Evolutionary conservation across 768 basidiomycete genomes (phyloP).

Genomic region (Melanogaster broomeanus): DNA sequence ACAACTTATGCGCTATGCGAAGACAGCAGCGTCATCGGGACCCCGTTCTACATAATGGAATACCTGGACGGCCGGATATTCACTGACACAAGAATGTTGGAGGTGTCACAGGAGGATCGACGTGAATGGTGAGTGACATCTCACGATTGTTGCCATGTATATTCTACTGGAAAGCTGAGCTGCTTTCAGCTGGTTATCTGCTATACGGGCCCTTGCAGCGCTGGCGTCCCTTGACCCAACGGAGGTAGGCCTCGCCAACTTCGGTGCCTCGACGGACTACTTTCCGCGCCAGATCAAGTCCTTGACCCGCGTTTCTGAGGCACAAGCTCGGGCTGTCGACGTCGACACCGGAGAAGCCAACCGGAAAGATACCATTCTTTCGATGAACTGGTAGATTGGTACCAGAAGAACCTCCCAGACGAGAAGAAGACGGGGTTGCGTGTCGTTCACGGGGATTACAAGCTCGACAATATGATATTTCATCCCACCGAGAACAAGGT

Average conservation of each 20-base stretch:
- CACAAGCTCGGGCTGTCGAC: conserved; percentile 71
- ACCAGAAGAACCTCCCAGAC: conserved; percentile 70
- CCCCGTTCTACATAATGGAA: conserved; percentile 96
- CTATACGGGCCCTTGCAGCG: conserved; percentile 67
- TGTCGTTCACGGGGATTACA: conserved; percentile 98
- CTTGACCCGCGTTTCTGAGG: conserved; percentile 75
- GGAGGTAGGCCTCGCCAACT: conserved; percentile 65
- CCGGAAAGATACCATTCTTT: conserved; percentile 78
- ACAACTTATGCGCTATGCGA: conserved; percentile 83
- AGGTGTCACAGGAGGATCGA: conserved; percentile 60
- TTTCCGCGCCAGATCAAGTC: conserved; percentile 95
- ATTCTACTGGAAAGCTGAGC: background rate
- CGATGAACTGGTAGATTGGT: conserved; percentile 76
- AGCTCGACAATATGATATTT: conserved; percentile 96
- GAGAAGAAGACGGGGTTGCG: conserved; percentile 73
- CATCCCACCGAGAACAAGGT: conserved; percentile 90
- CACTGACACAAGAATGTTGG: conserved; percentile 77
- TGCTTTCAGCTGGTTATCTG: conserved; percentile 69
- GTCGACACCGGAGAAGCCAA: conserved; percentile 57
- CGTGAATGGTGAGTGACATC: conserved; percentile 61
- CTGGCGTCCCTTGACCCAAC: conserved; percentile 66
- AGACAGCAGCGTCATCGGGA: conserved; percentile 76
- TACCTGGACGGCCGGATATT: conserved; percentile 94
- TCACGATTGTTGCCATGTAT: background rate
- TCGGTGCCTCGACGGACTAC: conserved; percentile 77